Evolutionary conservation across 495 filamentous ascomycete species (phyloP).

Genomic region (Podospora pseudopauciseta): DNA sequence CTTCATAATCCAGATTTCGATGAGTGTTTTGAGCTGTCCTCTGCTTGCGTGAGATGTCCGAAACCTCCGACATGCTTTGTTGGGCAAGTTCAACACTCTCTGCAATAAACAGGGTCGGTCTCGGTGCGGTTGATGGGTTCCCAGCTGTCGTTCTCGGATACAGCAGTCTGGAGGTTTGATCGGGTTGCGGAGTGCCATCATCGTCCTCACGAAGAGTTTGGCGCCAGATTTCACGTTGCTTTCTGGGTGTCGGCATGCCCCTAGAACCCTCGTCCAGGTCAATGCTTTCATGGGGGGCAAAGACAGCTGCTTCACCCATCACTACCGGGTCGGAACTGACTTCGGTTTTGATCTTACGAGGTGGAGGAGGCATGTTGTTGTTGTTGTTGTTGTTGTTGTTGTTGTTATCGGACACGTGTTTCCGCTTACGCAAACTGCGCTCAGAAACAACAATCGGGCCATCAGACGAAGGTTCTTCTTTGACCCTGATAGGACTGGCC

Average conservation of each 20-base stretch:
- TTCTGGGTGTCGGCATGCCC: conserved; percentile 61
- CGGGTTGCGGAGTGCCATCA: neutral
- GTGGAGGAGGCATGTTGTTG: conserved; percentile 4
- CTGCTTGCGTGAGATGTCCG: neutral
- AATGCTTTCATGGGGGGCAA: conserved; percentile 54
- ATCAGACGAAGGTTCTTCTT: conserved; percentile 46
- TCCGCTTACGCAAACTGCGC: conserved; percentile 43
- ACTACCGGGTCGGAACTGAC: conserved; percentile 36
- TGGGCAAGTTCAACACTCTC: conserved; percentile 9
- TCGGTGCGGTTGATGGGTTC: neutral
- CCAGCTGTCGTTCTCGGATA: neutral
- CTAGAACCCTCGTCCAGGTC: conserved; percentile 67
- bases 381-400: conserved; percentile 15
- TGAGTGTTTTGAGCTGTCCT: neutral
- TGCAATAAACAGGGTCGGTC: neutral
- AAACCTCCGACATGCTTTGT: neutral
- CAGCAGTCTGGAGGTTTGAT: conserved; percentile 3
- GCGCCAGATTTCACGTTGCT: conserved; percentile 26
- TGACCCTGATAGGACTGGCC: conserved; percentile 26
- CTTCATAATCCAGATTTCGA: neutral
- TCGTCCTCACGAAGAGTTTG: conserved; percentile 5
- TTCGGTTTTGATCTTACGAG: conserved; percentile 35
- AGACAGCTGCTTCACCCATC: conserved; percentile 27
- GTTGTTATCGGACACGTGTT: conserved; percentile 21
- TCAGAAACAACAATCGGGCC: conserved; percentile 42